Base-by-base conservation (phyloP, 352 stramenopile species). In the Phytophthora palmivora region DNA sequence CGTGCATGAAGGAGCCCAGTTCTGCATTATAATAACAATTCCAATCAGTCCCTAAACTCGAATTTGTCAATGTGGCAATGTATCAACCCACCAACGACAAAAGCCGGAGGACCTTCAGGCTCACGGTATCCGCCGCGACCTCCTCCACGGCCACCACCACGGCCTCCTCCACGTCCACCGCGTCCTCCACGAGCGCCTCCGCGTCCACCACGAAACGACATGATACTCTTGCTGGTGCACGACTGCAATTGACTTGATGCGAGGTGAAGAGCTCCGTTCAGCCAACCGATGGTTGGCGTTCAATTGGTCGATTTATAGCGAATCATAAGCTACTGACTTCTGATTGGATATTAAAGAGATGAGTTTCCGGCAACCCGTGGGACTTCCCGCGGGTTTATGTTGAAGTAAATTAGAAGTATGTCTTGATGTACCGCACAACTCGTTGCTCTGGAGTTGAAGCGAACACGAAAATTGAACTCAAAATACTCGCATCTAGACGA, bases 1-100 rank as follows among this genome's bases (percentile, higher is more conserved):
- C 86, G 80, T 99, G 97, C 63, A 98, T 80, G 61, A 99, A 98
- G 47, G 87, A 81, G 19, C 97, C 97, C 38, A 98, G 80, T 72
- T 99, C 97, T 98, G 58, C 28, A 61, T 51, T 45, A 1, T 15
- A 62, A 41, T 30, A 55, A 51, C 19, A 8, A 38, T n/a, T 1
- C 2, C 41, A 33, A 51, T 58, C 10, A 49, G 39, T 63, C 16
- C 45, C 22, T 45, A 30, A 33, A 16, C n/a, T 19, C 10, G 21
- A 3, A 30, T 16, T 4, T 39, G 19, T 36, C 21, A 21, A 12
- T 28, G 19, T 38, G 15, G 28, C 45, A 57, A 28, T 12, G 5
- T 34, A 21, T 54, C 12, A 6, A 78, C 82, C 38, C 38, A 92
- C 82, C 82, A 21, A 92, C 81, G 39, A 94, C 85, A 26, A 76